These are phyloP conservation scores for Solanum aculeatissimum DNA, from an alignment of 305 asterid species.

Conservation along the genomic window DNA sequence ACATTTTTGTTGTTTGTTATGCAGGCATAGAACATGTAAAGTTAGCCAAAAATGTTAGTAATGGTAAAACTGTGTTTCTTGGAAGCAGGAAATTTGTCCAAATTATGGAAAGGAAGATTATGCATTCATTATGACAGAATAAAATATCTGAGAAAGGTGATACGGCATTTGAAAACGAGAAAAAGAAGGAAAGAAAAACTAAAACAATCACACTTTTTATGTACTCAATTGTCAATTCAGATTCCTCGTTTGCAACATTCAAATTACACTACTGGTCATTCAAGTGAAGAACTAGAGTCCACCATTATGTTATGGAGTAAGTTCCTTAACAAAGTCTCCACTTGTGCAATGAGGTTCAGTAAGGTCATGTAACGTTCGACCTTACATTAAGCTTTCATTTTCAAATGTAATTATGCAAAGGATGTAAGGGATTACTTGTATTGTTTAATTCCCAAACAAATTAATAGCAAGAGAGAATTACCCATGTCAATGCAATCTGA, in stretches of 20 bases:
- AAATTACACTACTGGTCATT: not conserved
- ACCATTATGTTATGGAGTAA: not conserved
- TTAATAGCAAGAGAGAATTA: constrained; percentile 19
- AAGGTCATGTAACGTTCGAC: not conserved
- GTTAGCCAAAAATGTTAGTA: not conserved
- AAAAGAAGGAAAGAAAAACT: not conserved
- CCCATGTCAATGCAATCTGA: constrained; percentile 99
- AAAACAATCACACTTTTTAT: not conserved
- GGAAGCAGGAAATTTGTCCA: not conserved
- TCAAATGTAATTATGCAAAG: not conserved
- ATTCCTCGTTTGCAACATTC: not conserved
- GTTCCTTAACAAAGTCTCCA: not conserved
- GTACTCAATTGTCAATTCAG: not conserved
- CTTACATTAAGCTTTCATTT: not conserved
- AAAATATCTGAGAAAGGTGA: not conserved
- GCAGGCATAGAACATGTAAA: not conserved
- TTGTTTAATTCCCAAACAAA: not conserved
- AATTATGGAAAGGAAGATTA: not conserved
- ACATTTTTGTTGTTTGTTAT: not conserved
- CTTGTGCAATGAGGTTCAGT: not conserved
- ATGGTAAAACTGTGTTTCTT: not conserved
- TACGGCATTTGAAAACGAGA: not conserved
- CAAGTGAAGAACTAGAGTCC: not conserved
- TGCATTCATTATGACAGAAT: not conserved
- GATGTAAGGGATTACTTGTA: not conserved